Percentiles rank a stretch among this genome's conserved stretches.
These are phyloP conservation scores for Exsudoporus frostii DNA, from an alignment of 768 basidiomycete genomes.

Conservation along the genomic window DNA sequence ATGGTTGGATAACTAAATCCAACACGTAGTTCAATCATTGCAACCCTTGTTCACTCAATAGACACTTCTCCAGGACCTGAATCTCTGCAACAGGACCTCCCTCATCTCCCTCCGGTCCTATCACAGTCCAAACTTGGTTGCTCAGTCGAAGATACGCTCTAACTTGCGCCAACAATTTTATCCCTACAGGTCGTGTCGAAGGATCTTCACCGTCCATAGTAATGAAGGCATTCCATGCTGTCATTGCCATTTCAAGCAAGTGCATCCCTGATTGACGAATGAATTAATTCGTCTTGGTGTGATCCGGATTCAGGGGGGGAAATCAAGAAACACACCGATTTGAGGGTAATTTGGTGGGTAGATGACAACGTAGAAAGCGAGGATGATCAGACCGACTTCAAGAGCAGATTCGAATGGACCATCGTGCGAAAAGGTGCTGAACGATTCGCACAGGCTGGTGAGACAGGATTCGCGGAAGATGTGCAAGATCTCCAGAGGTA, in stretches of 20 bases:
- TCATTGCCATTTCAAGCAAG: slow-evolving; percentile 71
- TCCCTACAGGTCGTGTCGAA: slow-evolving; percentile 6
- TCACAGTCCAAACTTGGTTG: slow-evolving; percentile 39
- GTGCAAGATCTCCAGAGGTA: slow-evolving; percentile 41
- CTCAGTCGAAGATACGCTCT: slow-evolving; percentile 41
- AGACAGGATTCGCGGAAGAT: slow-evolving; percentile 60
- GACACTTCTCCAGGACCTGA: slow-evolving; percentile 37
- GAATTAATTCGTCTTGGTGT: neutral
- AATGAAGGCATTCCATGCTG: slow-evolving; percentile 65
- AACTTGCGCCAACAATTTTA: slow-evolving; percentile 28
- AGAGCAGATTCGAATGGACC: slow-evolving; percentile 53
- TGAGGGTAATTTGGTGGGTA: slow-evolving; percentile 83
- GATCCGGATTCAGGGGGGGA: neutral
- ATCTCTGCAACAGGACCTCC: slow-evolving; percentile 59
- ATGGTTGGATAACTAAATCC: no score
- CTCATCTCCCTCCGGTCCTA: slow-evolving; percentile 63
- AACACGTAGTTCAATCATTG: neutral
- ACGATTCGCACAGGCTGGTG: slow-evolving; percentile 53
- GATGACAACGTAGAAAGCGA: slow-evolving; percentile 64
- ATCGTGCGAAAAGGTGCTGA: slow-evolving; percentile 70
- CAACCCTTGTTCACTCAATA: slow-evolving; percentile 31
- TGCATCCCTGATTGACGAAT: slow-evolving; percentile 56
- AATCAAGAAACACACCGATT: slow-evolving; percentile 49
- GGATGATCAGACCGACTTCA: slow-evolving; percentile 50
- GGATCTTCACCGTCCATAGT: slow-evolving; percentile 24